These are phyloP conservation scores for Candida insectalens DNA, from an alignment of 805 yeast genomes.

Conservation along the genomic window DNA sequence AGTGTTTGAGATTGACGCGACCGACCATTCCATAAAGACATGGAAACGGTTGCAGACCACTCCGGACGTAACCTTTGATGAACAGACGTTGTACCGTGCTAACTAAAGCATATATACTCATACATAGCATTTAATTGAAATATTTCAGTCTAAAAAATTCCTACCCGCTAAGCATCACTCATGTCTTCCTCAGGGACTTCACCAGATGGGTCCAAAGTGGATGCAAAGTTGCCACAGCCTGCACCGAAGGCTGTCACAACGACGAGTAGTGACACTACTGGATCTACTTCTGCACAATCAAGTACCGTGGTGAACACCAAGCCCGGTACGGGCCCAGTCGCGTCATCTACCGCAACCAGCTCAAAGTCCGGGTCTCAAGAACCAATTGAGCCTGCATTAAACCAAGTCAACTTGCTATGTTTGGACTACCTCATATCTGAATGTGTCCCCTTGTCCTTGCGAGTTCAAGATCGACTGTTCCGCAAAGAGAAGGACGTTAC, in stretches of 20 bases:
- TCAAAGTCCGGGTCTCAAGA: too few species aligned
- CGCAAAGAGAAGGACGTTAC: slow-evolving; percentile 12
- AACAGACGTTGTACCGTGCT: neutral
- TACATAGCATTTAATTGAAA: too few species aligned
- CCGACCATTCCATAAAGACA: slow-evolving; percentile 36
- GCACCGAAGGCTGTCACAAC: too few species aligned
- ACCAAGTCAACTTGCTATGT: slow-evolving; percentile 44
- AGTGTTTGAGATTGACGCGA: slow-evolving; percentile 50
- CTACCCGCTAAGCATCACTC: too few species aligned
- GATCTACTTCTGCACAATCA: too few species aligned
- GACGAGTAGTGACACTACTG: too few species aligned
- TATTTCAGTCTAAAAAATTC: too few species aligned
- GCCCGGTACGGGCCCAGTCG: too few species aligned
- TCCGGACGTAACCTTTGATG: slow-evolving; percentile 24
- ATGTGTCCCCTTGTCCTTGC: slow-evolving; percentile 60
- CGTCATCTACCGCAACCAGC: too few species aligned
- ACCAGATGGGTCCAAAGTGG: neutral
- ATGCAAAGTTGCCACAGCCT: too few species aligned
- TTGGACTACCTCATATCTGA: slow-evolving; percentile 66
- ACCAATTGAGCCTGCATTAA: slow-evolving; percentile 16
- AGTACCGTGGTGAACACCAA: too few species aligned
- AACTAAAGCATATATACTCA: too few species aligned
- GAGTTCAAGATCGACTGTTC: slow-evolving; percentile 43
- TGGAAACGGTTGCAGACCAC: slow-evolving; percentile 68
- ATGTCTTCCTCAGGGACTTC: neutral